Evolutionary conservation across 2,329 filamentous ascomycete genomes (phyloP).

Genomic region (Nectriaceae sp.): DNA sequence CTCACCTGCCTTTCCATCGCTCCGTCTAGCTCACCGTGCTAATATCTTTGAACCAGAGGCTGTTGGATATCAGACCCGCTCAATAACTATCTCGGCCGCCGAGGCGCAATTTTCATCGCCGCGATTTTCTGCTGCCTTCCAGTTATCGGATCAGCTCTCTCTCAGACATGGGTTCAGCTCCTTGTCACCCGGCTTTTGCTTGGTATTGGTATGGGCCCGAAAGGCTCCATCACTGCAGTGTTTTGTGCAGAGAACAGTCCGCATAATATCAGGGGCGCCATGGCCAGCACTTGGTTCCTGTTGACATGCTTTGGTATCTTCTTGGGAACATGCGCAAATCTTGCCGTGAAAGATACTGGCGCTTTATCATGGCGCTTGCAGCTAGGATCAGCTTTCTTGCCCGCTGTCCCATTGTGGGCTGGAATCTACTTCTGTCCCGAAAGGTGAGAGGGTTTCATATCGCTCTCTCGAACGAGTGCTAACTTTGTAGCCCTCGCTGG

Average conservation of each 20-base stretch:
- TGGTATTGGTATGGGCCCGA: slow-evolving; percentile 68
- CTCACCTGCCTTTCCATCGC: too few species aligned
- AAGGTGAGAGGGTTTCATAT: too few species aligned
- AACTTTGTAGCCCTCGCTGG: slow-evolving; percentile 51
- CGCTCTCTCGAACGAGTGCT: too few species aligned
- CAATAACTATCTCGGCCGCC: slow-evolving; percentile 61
- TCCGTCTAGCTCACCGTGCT: too few species aligned
- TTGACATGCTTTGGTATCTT: slow-evolving; percentile 40
- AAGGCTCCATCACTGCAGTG: slow-evolving; percentile 65
- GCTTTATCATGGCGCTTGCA: slow-evolving; percentile 60
- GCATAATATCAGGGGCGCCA: slow-evolving; percentile 65
- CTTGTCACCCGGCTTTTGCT: slow-evolving; percentile 66
- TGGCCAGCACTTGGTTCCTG: slow-evolving; percentile 75
- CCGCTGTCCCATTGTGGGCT: slow-evolving; percentile 52
- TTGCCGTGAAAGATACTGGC: slow-evolving; percentile 53
- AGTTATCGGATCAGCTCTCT: slow-evolving; percentile 46
- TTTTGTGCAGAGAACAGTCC: slow-evolving; percentile 74
- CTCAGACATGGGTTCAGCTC: slow-evolving; percentile 56
- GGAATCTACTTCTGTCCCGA: slow-evolving; percentile 65
- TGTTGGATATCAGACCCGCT: slow-evolving; percentile 45
- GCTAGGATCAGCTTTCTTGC: slow-evolving; percentile 57
- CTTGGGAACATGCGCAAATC: slow-evolving; percentile 52
- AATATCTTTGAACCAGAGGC: too few species aligned
- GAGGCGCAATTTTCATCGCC: slow-evolving; percentile 64
- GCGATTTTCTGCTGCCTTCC: slow-evolving; percentile 52